Evolutionary conservation across 108 stramenopile species (phyloP), one percentile per base, ranked within the genome.

Genomic region (Nitzschia sp.): DNA sequence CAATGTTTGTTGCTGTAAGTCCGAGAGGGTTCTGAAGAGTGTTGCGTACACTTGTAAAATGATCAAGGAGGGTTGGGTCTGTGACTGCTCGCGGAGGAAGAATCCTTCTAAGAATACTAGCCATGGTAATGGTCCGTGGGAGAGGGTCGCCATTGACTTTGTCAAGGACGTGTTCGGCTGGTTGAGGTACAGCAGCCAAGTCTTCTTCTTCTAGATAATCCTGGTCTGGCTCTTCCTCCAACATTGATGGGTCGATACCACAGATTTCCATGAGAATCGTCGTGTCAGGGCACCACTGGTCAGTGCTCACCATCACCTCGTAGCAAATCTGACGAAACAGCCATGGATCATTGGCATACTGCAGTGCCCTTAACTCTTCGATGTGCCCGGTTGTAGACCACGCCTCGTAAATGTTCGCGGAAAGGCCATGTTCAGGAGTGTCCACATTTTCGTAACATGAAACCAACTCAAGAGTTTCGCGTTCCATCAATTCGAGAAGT

Each of bases 231-330:
- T 80, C 72, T 42, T 80, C 72, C 41, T 76, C 76, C 19, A 78
- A 52, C 56, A 74, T 65, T 0, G 62, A 43, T 26, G 75, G 55
- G 44, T 78, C 78, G 37, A 83, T 79, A 21, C 43, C 76, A 69
- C 83, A 83, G 55, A 83, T 77, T 11, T 80, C 75, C 72, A 77
- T 79, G 26, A 83, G 69, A 17, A 69, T 65, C 22, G 65, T 80
- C 8, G 67, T 72, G 66, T 86, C 81, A 10, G 91, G 86, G 52
- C 84, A 85, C 84, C 84, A 82, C 46, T 82, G 84, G 46, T 85
- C 84, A 3, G 69, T 77, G 54, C 79, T 80, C 17, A 84, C 58
- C 65, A 84, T 63, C 41, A 84, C 83, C 57, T 84, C 79, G 46
- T 80, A 84, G 67, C 79, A 80, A 14, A 84, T 69, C 40, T 84